Base-by-base conservation (phyloP, 768 basidiomycete species). In the Tricholoma sp. region DNA sequence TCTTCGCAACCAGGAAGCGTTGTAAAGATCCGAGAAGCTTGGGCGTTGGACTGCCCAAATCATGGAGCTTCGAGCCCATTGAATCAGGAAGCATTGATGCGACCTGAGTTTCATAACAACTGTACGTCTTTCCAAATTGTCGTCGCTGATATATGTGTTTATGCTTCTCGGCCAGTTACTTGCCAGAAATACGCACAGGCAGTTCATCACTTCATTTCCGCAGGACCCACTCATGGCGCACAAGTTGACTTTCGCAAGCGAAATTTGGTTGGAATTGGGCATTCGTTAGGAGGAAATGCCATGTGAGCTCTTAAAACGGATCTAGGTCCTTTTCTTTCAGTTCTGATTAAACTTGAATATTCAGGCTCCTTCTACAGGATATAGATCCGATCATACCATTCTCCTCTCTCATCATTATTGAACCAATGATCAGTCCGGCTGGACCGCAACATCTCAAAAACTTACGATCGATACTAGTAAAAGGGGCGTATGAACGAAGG, bases 21-120 rank as follows among this genome's bases (percentile, higher is more conserved):
- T 47, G 60, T 73, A 24, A 72, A 73, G 56, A 76, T 84, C 19
- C 73, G 76, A 10, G 83, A 85, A 62, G 86, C 84, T 18, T 88
- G 85, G 84, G 75, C 77, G 35, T 74, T 89, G 59, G 86, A 89
- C 57, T 86, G 85, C 64, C 86, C 86, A 2, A 89, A 89, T 63
- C 86, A 89, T 64, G 86, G 86, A 11, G 81, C 80, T 62, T 80
- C 86, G 5, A 83, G 78, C 0, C 56, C 66, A 52, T 63, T 85
- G 61, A 89, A 88, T 65, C 75, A 77, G 47, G 60, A 63, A n/a
- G 66, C 74, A 1, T 70, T 86, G 54, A 73, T 72, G 41, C 64
- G 65, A 5, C 72, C 75, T 5, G 77, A 76, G 31, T 81, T 74
- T 65, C 71, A 73, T 49, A 74, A 73, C 47, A 71, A 72, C 50